A percentile compares a stretch with the other conserved stretches of the same genome.
phyloP scores from a whole-genome alignment of 768 basidiomycete genomes.

The Serendipita sp. region DNA sequence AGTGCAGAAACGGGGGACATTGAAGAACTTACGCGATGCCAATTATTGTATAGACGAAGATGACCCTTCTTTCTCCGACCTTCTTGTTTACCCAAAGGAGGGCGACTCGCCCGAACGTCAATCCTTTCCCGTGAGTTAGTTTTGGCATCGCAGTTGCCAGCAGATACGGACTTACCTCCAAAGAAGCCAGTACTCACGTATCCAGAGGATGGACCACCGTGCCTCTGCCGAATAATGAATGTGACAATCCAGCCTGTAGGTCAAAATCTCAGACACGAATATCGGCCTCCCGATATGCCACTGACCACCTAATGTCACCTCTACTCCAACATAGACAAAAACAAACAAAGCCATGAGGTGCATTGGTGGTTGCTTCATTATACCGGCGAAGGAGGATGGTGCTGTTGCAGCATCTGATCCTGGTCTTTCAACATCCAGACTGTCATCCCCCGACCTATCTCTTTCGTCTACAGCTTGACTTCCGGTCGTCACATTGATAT shows the following conservation, averaged over 20 bases:
- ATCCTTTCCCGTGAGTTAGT: constrained; percentile 18
- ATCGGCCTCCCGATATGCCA: not conserved
- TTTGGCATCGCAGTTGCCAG: not conserved
- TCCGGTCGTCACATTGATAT: not conserved
- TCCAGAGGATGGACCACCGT: constrained; percentile 32
- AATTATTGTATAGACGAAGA: constrained; percentile 23
- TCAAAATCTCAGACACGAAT: too few relatives aligned
- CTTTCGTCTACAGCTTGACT: not conserved
- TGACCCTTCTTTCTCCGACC: constrained; percentile 21
- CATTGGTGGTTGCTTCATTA: constrained; percentile 10
- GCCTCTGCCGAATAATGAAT: constrained; percentile 30
- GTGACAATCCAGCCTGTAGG: constrained; percentile 38
- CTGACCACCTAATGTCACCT: constrained; percentile 13
- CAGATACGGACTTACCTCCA: constrained; percentile 16
- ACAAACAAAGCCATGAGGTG: constrained; percentile 13
- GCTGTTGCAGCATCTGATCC: not conserved
- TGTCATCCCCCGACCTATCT: not conserved
- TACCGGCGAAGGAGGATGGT: not conserved
- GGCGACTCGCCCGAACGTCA: constrained; percentile 37
- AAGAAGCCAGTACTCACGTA: constrained; percentile 38
- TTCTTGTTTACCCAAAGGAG: constrained; percentile 31
- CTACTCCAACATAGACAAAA: constrained; percentile 14
- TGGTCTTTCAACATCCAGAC: not conserved
- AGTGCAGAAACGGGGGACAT: too few relatives aligned
- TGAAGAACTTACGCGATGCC: constrained; percentile 14